These are phyloP conservation scores for Trichodelitschia bisporula DNA, from an alignment of 495 filamentous ascomycete genomes.

Conservation along the genomic window DNA sequence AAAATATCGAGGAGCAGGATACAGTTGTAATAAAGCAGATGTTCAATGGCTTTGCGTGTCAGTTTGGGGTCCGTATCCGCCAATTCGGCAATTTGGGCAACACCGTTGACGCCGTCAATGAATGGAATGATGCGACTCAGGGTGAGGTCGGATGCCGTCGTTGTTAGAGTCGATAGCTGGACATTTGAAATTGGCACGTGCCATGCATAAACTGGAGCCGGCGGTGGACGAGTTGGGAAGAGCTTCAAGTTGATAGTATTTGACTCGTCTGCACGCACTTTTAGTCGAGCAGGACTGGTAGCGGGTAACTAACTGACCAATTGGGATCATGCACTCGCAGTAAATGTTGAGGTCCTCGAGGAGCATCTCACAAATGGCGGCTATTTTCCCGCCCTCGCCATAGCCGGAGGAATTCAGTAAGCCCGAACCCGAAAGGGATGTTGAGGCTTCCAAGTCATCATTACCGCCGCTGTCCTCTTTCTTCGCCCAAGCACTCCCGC, in stretches of 20 bases:
- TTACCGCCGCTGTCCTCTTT: background rate
- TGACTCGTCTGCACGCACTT: constrained; percentile 39
- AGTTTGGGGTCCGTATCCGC: constrained; percentile 72
- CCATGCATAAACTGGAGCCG: constrained; percentile 54
- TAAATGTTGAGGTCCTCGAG: constrained; percentile 95
- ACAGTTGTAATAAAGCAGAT: constrained; percentile 78
- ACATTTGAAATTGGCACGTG: constrained; percentile 82
- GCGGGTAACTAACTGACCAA: constrained; percentile 27
- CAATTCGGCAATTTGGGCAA: constrained; percentile 56
- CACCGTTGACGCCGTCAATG: constrained; percentile 75
- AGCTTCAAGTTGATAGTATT: constrained; percentile 94
- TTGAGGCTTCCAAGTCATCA: background rate
- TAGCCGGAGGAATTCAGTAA: background rate
- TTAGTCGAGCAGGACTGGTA: constrained; percentile 1
- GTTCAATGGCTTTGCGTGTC: constrained; percentile 57
- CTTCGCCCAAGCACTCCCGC: constrained; percentile 5
- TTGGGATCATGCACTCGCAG: constrained; percentile 91
- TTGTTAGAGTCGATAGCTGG: constrained; percentile 26
- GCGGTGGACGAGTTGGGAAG: constrained; percentile 58
- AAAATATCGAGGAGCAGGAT: constrained; percentile 77
- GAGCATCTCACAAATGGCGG: constrained; percentile 68
- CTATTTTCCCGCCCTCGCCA: constrained; percentile 32
- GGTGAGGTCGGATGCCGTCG: constrained; percentile 41
- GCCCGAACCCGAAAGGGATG: background rate
- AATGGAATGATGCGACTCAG: constrained; percentile 46